These are phyloP conservation scores for Hypoxylon sp. DNA, from an alignment of 2,329 filamentous ascomycete genomes.

Conservation along the genomic window DNA sequence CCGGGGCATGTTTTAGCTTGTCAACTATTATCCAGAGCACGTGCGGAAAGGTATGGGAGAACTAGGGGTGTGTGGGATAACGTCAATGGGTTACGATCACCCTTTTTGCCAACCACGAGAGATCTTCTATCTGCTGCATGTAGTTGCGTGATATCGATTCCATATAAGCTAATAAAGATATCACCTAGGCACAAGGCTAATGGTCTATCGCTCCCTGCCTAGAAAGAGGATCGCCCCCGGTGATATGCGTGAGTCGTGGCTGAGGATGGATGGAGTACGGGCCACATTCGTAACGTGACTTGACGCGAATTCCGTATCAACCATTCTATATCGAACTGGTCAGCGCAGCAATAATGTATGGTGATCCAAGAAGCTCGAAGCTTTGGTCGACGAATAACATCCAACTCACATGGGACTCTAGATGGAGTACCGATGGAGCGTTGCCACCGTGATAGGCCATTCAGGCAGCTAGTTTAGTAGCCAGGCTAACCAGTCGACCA, in stretches of 20 bases:
- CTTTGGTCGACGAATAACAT: constrained; percentile 15
- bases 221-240: no score
- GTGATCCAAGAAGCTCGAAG: constrained; percentile 6
- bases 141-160: neutral
- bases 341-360: constrained; percentile 2
- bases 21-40: neutral
- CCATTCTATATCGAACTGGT: constrained; percentile 1
- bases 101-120: neutral
- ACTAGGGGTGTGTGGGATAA: neutral
- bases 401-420: neutral
- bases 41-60: neutral
- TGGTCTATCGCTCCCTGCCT: neutral
- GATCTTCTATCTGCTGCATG: neutral
- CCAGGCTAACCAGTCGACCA: neutral
- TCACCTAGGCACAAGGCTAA: neutral
- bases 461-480: neutral
- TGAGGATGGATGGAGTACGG: neutral
- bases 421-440: neutral
- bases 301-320: neutral
- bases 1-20: neutral
- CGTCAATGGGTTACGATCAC: neutral
- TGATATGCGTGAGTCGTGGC: neutral
- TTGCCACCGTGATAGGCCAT: neutral
- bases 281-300: neutral
- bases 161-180: neutral